Base-by-base conservation (phyloP, 2,329 filamentous ascomycete genomes). In the Colletotrichum sp. region DNA sequence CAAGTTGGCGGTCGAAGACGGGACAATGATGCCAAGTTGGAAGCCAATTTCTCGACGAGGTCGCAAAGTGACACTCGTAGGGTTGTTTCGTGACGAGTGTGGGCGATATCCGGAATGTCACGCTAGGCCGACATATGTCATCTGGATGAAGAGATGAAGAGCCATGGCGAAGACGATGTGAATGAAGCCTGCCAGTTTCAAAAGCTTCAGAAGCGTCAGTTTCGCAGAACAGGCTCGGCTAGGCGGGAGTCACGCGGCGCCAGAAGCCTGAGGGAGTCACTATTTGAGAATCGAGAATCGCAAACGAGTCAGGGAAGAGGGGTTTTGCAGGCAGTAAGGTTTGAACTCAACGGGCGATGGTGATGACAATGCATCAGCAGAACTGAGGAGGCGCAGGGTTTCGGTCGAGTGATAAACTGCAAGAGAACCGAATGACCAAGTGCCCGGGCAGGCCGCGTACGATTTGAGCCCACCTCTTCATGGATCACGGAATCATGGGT, bases 351-450 rank as follows among this genome's bases (percentile, higher is more conserved):
- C 15, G 34, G 32, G 6, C 43, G 12, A 18, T 43, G 43, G 10
- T 38, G 12, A 15, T 57, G 38, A 48, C 5, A 30, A 30, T 61
- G 64, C 58, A 18, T 60, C 15, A 36, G 67, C 48, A 36, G 71
- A 28, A 48, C 55, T 18, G 32, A 43, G 38, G 63, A 64, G 72
- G 63, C 72, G 69, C 72, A 75, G 72, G 63, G 73, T 73, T 75
- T 73, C 73, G 73, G 18, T 32, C 24, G 43, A 48, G 9, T 34
- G 64, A 43, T 24, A 26, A 36, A 48, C 43, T 48, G 43, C 43
- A 48, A 48, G 43, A 48, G 43, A 48, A 48, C 43, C 43, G 18
- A 48, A 48, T 21, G 43, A 48, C 43, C 43, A 12, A 48, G 43
- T 48, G 43, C 43, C 10, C 43, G 43, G 43, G 43, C n/a, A 10